Percentiles rank a stretch among this genome's conserved stretches.
Evolutionary conservation across 2,329 filamentous ascomycete genomes (phyloP).

Genomic region (Diaporthe sp.): DNA sequence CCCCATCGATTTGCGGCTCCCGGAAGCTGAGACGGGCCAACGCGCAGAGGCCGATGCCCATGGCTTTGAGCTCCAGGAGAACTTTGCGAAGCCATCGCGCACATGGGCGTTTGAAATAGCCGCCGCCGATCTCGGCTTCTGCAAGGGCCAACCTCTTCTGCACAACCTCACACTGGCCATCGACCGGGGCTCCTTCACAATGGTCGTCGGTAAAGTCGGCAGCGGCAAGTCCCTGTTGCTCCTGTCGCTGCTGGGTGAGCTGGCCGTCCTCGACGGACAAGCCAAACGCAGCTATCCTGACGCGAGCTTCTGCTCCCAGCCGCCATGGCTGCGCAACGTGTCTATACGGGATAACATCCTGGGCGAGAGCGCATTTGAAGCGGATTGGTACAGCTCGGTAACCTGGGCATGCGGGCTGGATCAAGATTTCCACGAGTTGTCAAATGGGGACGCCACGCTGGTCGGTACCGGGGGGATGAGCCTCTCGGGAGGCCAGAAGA

Average conservation of each 20-base stretch:
- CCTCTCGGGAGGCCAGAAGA: not conserved
- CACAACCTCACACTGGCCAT: not conserved
- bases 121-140: not conserved
- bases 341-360: not conserved
- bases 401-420: not conserved
- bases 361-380: not conserved
- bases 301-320: not conserved
- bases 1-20: not conserved
- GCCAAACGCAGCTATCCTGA: not conserved
- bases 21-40: not conserved
- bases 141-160: not conserved
- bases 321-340: constrained; percentile 2
- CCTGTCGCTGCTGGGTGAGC: not conserved
- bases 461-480: not conserved
- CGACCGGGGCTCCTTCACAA: not conserved
- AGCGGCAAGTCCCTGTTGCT: constrained; percentile 3
- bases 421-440: not conserved
- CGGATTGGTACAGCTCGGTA: not conserved
- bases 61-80: not conserved
- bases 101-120: not conserved
- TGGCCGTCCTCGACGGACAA: not conserved
- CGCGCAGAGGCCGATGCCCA: not conserved
- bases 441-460: not conserved
- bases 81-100: not conserved
- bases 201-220: not conserved